Evolutionary conservation across 768 basidiomycete species (phyloP), one percentile per base, ranked within the genome.

Genomic region (Russula compacta): DNA sequence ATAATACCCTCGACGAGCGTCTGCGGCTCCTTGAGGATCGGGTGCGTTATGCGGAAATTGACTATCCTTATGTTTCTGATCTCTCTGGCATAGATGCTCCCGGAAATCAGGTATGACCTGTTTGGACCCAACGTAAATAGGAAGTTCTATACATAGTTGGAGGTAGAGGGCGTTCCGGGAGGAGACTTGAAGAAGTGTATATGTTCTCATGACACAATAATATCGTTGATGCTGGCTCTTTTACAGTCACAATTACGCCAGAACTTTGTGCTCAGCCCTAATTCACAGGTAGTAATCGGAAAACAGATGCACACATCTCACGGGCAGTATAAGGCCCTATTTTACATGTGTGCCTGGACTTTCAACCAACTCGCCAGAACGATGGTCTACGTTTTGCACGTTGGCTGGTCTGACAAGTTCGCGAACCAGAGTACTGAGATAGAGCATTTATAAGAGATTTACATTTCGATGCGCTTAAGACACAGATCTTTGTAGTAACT

Each of bases 1-100:
- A 98, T 74, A 98, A 99, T 71, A 94, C 95, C 2, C 77, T 99
- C 53, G 95, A 95, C 67, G 94, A 98, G 73, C 81, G 95, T 50
- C 74, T 99, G 69, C 80, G 85, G 65, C 73, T 98, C 66, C 76
- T 99, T 43, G 94, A 98, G 74, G 92, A 97, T 70, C 81, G 88
- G 75, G 93, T 92, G 64, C 64, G 85, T 74, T 10, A 21, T 52
- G 21, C 32, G 21, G 36, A 24, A 9, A 5, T 32, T 12, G 15
- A 40, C 11, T 24, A n/a, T 8, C 9, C 39, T 10, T 17, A 19
- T 49, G n/a, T 33, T 43, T 29, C 61, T 63, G n/a, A 63, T 33
- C 9, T 49, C 32, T 39, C 33, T 12, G 3, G 21, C 9, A 2
- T 60, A 95, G 92, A 98, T 98, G 95, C 78, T 98, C 29, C 95